A percentile compares a stretch with the other conserved stretches of the same genome.
phyloP scores from a whole-genome alignment of 148 eudicot genomes.

The Silene latifolia region DNA sequence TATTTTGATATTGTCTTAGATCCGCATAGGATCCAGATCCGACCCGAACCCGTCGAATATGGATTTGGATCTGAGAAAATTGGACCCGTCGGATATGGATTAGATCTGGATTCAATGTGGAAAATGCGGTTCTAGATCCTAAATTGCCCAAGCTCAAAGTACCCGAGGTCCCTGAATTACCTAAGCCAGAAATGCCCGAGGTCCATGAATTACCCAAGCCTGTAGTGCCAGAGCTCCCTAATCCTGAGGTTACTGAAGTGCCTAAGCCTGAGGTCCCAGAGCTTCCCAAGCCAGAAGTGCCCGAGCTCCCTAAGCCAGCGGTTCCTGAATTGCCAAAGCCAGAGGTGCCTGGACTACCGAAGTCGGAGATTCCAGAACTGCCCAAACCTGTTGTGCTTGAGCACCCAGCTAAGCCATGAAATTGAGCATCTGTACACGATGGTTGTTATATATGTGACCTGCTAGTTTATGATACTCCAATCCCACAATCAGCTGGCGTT shows the following conservation, averaged over 20 bases:
- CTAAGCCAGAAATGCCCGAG: background rate
- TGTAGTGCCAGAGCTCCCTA: too few relatives aligned
- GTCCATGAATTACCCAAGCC: slow-evolving; percentile 5
- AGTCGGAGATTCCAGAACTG: background rate
- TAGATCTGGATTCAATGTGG: too few relatives aligned
- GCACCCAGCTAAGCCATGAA: slow-evolving; percentile 18
- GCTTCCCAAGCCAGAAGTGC: too few relatives aligned
- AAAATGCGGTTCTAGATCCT: too few relatives aligned
- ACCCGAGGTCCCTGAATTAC: slow-evolving; percentile 15
- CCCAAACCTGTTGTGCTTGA: slow-evolving; percentile 11
- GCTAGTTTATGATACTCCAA: background rate
- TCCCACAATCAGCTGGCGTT: background rate
- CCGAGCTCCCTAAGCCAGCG: slow-evolving; percentile 2
- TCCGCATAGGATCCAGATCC: too few relatives aligned
- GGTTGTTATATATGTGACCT: background rate
- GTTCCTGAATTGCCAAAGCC: background rate
- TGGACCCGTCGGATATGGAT: too few relatives aligned
- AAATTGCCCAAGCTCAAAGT: background rate
- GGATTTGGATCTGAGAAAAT: too few relatives aligned
- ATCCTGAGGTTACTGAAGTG: too few relatives aligned
- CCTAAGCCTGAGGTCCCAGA: too few relatives aligned
- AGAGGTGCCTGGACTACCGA: background rate
- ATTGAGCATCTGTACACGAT: background rate
- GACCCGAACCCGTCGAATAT: too few relatives aligned
- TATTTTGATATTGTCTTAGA: too few relatives aligned